Base-by-base conservation (phyloP, 2,329 filamentous ascomycete species). In the Talaromyces piceae region DNA sequence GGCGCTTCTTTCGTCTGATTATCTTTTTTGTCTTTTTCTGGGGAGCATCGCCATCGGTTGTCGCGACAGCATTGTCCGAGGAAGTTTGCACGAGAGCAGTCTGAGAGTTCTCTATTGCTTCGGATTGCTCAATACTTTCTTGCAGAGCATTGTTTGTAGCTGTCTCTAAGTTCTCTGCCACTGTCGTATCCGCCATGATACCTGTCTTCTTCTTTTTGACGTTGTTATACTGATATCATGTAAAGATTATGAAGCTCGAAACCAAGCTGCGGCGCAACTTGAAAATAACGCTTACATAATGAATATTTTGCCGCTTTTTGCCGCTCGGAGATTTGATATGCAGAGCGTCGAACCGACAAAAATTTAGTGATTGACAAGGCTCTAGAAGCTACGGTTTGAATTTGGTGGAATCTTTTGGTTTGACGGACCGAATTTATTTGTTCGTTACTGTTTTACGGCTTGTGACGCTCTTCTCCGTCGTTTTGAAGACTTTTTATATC, bases 1-100 rank as follows among this genome's bases (percentile, higher is more conserved):
- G 93, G 33, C 90, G 81, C 63, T 87, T 85, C 76, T 95, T 96
- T 67, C 88, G 90, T 57, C 91, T 84, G 59, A 95, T 86, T 59
- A 97, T 88, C 75, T 91, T 94, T 71, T 94, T 96, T 54, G 88
- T 82, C 72, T 91, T 88, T 61, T 83, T 73, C 67, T 58, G 66
- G 44, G 55, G 60, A 54, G 56, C 61, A 45, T 54, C 52, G 31
- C 48, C 44, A 55, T 59, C 63, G 49, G 73, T 67, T 5, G 71
- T 47, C 13, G 52, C 23, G 23, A 52, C 53, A 44, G 57, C 47
- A 55, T 54, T 41, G 52, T 45, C 45, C 23, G 39, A 12, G 50
- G 39, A 44, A 33, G 49, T 27, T 23, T 52, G 54, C 33, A 54
- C 46, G 41, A 60, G 52, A 26, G 58, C 55, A 27, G 39, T 48